Evolutionary conservation across 305 asterid genomes (phyloP).

Genomic region (Caryopteris hybrid): DNA sequence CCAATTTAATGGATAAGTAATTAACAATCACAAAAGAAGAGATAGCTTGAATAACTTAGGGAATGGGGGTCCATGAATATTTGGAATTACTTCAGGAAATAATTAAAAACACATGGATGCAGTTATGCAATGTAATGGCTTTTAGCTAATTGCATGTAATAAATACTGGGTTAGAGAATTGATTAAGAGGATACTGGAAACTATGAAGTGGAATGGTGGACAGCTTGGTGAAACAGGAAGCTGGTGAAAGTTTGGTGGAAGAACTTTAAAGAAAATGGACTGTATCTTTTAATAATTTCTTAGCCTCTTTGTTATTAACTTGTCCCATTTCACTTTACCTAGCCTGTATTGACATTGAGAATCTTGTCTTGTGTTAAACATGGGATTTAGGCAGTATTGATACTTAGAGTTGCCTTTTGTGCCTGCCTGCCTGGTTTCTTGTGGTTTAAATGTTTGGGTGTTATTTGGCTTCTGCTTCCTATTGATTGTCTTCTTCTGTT

Average conservation of each 20-base stretch:
- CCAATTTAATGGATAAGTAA: neutral
- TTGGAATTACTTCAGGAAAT: neutral
- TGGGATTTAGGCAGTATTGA: too few relatives aligned
- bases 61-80: neutral
- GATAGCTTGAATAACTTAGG: neutral
- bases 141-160: too few relatives aligned
- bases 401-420: too few relatives aligned
- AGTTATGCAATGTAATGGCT: neutral
- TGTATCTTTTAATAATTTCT: too few relatives aligned
- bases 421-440: neutral
- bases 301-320: too few relatives aligned
- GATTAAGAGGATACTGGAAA: too few relatives aligned
- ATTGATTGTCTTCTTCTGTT: constrained; percentile 46
- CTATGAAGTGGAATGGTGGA: too few relatives aligned
- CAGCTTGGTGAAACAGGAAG: too few relatives aligned
- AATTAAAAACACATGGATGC: neutral
- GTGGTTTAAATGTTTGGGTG: neutral
- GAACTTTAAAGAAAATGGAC: too few relatives aligned
- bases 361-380: neutral
- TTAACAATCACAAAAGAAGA: neutral
- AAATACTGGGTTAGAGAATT: neutral
- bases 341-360: neutral
- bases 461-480: constrained; percentile 18
- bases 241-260: too few relatives aligned
- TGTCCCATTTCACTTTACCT: neutral